A percentile compares a stretch with the other conserved stretches of the same genome.
phyloP scores from a whole-genome alignment of 2,329 filamentous ascomycete species.

The Pestalotiopsis sp. region DNA sequence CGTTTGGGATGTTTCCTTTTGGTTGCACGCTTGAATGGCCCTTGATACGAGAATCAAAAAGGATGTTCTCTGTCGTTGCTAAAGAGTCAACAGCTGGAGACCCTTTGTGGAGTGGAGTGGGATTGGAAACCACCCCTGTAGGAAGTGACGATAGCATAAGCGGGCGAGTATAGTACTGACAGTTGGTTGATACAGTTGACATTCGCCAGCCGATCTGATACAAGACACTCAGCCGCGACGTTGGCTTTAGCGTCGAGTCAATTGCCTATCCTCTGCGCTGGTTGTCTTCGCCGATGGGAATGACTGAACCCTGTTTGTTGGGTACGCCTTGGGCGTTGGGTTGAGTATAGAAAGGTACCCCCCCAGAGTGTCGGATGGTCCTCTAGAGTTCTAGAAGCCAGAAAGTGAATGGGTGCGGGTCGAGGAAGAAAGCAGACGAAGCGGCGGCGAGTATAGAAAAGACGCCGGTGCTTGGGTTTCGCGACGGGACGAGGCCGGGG shows the following conservation, averaged over 20 bases:
- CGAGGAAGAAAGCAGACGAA: constrained; percentile 16
- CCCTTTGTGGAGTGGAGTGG: background rate
- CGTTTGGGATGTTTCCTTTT: background rate
- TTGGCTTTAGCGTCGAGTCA: constrained; percentile 1
- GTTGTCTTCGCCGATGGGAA: background rate
- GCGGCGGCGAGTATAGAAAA: constrained; percentile 11
- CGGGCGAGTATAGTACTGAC: background rate
- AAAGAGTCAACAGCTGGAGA: background rate
- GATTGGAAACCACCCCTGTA: background rate
- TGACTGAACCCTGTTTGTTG: constrained; percentile 8
- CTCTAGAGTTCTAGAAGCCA: background rate
- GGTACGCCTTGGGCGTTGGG: background rate
- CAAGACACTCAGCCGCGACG: background rate
- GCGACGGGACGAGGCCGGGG: constrained; percentile 5
- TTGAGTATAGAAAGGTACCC: background rate
- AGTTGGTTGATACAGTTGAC: constrained; percentile 3
- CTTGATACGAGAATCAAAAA: background rate
- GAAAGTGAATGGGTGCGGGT: constrained; percentile 12
- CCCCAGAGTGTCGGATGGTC: background rate
- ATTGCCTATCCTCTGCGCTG: background rate
- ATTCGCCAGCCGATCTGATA: background rate
- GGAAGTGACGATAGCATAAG: background rate
- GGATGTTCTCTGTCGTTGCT: background rate
- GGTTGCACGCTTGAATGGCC: background rate
- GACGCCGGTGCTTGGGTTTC: background rate